Evolutionary conservation across 805 yeast species (phyloP).

Genomic region (Zygoascus bituminiphila): DNA sequence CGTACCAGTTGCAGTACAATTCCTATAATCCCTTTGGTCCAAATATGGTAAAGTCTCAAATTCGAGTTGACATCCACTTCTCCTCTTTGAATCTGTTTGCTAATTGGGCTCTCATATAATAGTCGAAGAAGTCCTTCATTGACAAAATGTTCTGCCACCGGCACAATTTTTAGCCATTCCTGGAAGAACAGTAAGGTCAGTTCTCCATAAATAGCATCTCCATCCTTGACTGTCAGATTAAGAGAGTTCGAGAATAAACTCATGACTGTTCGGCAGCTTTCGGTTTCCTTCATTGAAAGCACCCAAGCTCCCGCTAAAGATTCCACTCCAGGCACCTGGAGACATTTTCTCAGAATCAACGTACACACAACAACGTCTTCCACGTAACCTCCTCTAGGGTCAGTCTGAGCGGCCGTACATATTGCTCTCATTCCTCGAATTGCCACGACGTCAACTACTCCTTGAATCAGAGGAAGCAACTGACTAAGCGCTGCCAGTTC

Average conservation of each 20-base stretch:
- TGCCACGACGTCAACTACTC: constrained; percentile 53
- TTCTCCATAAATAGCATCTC: constrained; percentile 64
- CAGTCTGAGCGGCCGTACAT: constrained; percentile 50
- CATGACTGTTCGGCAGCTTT: constrained; percentile 53
- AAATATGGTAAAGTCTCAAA: constrained; percentile 60
- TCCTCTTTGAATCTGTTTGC: constrained; percentile 59
- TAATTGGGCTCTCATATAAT: constrained; percentile 66
- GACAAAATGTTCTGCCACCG: constrained; percentile 59
- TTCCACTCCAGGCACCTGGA: constrained; percentile 26
- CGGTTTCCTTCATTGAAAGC: constrained; percentile 44
- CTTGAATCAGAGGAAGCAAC: constrained; percentile 21
- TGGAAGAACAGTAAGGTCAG: constrained; percentile 57
- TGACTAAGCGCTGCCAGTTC: constrained; percentile 8
- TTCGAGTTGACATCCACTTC: constrained; percentile 43
- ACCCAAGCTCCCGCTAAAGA: constrained; percentile 36
- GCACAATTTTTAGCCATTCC: constrained; percentile 54
- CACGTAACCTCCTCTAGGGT: constrained; percentile 41
- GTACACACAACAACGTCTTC: constrained; percentile 60
- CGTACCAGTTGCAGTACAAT: constrained; percentile 52
- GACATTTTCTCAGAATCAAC: constrained; percentile 53
- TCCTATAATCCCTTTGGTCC: constrained; percentile 79
- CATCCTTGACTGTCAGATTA: constrained; percentile 40
- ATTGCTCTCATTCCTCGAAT: constrained; percentile 58
- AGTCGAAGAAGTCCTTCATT: constrained; percentile 57
- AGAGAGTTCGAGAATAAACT: constrained; percentile 64